A percentile compares a stretch with the other conserved stretches of the same genome.
Conservation (phyloP, 1,139 yeast genomes). For the Diutina sp. region DNA sequence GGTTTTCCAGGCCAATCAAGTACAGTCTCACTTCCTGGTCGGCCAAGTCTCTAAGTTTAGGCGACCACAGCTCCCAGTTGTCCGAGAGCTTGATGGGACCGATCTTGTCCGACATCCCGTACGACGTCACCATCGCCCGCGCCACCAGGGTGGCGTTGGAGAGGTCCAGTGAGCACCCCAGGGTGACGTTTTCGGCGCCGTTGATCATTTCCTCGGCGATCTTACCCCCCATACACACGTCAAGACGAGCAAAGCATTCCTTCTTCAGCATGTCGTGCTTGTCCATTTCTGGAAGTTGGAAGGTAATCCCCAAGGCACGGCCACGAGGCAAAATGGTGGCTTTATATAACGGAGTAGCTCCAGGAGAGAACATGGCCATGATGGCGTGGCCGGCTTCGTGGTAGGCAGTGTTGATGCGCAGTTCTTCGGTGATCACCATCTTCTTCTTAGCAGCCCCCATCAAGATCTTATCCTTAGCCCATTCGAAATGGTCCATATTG, state of each 20-base stretch:
- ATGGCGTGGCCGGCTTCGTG: constrained; percentile 99
- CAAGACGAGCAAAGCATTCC: constrained; percentile 84
- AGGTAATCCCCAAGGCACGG: constrained; percentile 89
- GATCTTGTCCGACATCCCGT: constrained; percentile 89
- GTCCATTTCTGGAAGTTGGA: constrained; percentile 97
- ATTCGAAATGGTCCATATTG: constrained; percentile 85
- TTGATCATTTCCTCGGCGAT: constrained; percentile 90
- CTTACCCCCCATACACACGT: constrained; percentile 98
- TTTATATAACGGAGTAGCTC: constrained; percentile 93
- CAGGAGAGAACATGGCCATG: constrained; percentile 88
- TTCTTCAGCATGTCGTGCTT: constrained; percentile 84
- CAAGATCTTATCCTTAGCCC: constrained; percentile 97
- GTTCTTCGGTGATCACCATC: constrained; percentile 93
- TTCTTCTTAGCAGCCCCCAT: constrained; percentile 98
- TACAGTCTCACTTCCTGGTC: constrained; percentile 81
- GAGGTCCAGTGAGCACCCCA: constrained; percentile 89
- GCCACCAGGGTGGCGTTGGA: constrained; percentile 87
- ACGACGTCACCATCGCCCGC: constrained; percentile 91
- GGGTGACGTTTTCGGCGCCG: constrained; percentile 86
- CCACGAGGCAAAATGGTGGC: constrained; percentile 97
- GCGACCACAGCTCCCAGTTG: constrained; percentile 93
- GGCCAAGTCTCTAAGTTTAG: constrained; percentile 74
- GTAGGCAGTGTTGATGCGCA: constrained; percentile 87
- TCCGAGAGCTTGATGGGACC: constrained; percentile 87
- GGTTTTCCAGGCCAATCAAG: constrained; percentile 60